Evolutionary conservation across 164 flowering plant species (phyloP), one percentile per base, ranked within the genome.

Genomic region (Hamamelis virginiana): DNA sequence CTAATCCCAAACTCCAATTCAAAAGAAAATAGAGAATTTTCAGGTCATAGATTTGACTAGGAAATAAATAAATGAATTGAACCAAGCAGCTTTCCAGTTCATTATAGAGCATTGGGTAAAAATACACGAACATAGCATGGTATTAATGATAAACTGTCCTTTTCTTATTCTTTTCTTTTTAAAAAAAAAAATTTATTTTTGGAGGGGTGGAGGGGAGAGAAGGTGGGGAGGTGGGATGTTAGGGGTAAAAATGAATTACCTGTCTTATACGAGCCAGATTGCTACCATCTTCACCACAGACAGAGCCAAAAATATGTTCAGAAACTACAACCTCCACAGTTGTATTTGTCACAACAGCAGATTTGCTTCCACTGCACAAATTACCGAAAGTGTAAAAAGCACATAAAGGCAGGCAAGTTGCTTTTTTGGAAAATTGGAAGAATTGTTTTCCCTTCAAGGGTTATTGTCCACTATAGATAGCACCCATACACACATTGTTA

Each of bases 241-340:
- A n/a, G 16, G 46, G 12, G 38, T 59, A 59, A 10, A 51, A 9
- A 9, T 0, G 13, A 59, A 8, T 48, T 77, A 83, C 87, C 84
- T 75, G 72, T 70, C 64, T 72, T 11, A 83, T 56, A 26, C 69
- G 67, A 46, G 66, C 41, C 70, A 81, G 60, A 59, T 80, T 79
- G 76, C 72, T 33, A 15, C 83, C 84, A 77, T 78, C 63, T 61
- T 77, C 75, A 19, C 84, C 83, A 72, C 63, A 79, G 8, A 83
- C 68, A 53, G 70, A 73, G 26, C 68, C 67, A 69, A 79, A 52
- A 33, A 38, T 59, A 67, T 74, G 41, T 46, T 65, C 76, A 61
- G 78, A 64, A 63, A 83, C 74, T 23, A 52, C 19, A 59, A 83
- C 46, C 72, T 75, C 83, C 21, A 74, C 48, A 3, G 61, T 72